Base-by-base conservation (phyloP, 1,284 basidiomycete species). In the Trichosporon coremiiforme region DNA sequence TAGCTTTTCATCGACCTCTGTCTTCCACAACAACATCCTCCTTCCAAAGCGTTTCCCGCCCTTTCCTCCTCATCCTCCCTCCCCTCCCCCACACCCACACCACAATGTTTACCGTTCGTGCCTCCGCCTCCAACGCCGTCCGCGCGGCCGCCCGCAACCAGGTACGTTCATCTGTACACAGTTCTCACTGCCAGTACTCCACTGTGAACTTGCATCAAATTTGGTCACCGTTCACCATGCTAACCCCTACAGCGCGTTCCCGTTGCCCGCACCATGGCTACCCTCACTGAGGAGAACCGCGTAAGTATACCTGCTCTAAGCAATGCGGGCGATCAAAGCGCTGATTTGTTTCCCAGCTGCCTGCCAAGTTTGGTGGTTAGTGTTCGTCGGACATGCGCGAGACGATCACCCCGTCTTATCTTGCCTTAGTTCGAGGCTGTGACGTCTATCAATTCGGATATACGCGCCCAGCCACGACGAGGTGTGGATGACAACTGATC, bases 341-440 rank as follows among this genome's bases (percentile, higher is more conserved):
- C 70, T 71, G 63, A 67, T 70, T 31, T 41, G 17, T 29, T 25
- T n/a, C 66, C 31, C 67, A 95, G 93, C 88, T 90, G 65, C 89
- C 93, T 17, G 93, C 94, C 75, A 98, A 98, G 86, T 98, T 97
- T 83, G 96, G 96, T 70, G 95, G 95, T 79, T 89, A 93, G 76
- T 93, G 65, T 67, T 57, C n/a, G 5, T 15, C 62, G 73, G 72
- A 68, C 75, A 92, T 91, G 50, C 22, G 65, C 65, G 63, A 64
- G 36, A 4, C 57, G 57, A 62, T 33, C 57, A 17, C 1, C 9
- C 25, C 31, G 57, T 62, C n/a, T 33, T 10, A 33, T n/a, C 29
- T n/a, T 20, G 53, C 53, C 22, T 31, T 29, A 13, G 53, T 12
- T 12, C 17, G 31, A 13, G 57, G 31, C 17, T 15, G 57, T 17